Base-by-base conservation (phyloP, 441 rosid genomes). In the Macaranga tanarius region DNA sequence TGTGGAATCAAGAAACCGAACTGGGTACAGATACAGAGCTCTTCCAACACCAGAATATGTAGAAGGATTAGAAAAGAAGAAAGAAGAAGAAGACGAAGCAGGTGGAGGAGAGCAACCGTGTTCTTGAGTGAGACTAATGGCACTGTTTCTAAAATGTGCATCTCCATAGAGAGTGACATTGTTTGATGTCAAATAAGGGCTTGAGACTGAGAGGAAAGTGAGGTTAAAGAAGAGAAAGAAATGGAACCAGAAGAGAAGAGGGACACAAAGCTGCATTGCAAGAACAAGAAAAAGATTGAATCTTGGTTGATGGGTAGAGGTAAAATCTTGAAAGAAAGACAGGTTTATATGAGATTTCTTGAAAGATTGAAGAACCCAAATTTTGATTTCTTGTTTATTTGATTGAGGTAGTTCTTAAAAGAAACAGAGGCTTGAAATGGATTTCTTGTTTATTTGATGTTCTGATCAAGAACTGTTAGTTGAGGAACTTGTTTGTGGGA, bases 141-240 rank as follows among this genome's bases (percentile, higher is more conserved):
- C 85, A 25, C 75, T 72, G 84, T 80, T 80, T 13, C 81, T 76
- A 50, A 83, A 77, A 79, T 76, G 79, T 15, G 98, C 96, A 16
- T 86, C 89, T 17, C 90, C 95, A 70, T 84, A 90, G 73, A 92
- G 88, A 10, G 93, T 83, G 73, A 92, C 58, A 73, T 90, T 92
- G 59, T 70, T 79, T 17, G 83, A 65, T 55, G 12, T 78, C 79
- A 64, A 79, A 68, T 70, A 78, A 72, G 50, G 80, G 67, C 61
- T 28, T 56, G 86, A 77, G 54, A 75, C 56, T 7, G 87, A 76
- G 67, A 85, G 75, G 34, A 80, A 81, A 44, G 19, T 50, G 76
- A 75, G 75, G 72, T 64, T 44, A 20, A 75, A 71, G 69, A 84
- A 74, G 82, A 75, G 62, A 77, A 83, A 20, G 61, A 80, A 42